Base-by-base conservation (phyloP, 2,329 filamentous ascomycete species). In the Apiospora kogelbergensis region DNA sequence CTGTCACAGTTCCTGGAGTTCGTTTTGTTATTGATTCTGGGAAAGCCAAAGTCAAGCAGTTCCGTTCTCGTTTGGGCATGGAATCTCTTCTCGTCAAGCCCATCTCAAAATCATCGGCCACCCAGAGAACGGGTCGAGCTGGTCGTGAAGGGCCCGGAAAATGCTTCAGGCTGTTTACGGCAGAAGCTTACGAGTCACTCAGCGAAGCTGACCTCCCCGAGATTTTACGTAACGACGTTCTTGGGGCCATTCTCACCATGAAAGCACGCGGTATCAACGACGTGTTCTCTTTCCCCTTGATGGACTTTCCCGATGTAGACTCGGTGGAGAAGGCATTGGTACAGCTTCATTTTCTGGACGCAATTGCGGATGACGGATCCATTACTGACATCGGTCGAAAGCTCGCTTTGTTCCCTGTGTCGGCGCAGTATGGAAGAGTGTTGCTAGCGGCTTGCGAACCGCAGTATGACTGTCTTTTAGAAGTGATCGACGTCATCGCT, bases 21-120 rank as follows among this genome's bases (percentile, higher is more conserved):
- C 89, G 93, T 5, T 96, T 92, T 74, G 95, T 99, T 11, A 87
- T 99, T 24, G 96, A 99, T 77, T 93, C 93, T 68, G 96, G 96
- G 63, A 98, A 98, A 76, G 93, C 93, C 10, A 99, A 99, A 78
- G 88, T 97, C 72, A 98, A 98, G 81, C 92, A 97, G 73, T 99
- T 94, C 78, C 91, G 95, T 17, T 89, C 92, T 20, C 88, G 91
- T 0, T 86, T 98, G 0, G 95, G 94, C 6, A 90, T 99, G 76
- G 95, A 98, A 74, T 97, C 95, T 0, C 86, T 99, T 1, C 86
- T 98, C 0, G 91, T 93, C 2, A 97, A 97, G 72, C 91, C 94
- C 0, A 96, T 99, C 41, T 98, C 95, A 0, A 93, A 94, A 76
- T 97, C 95, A 0, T 97, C 96, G 0, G 95, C 96, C 0, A 93